Evolutionary conservation across 2,329 filamentous ascomycete genomes (phyloP).

Genomic region (Arthroderma sp.): DNA sequence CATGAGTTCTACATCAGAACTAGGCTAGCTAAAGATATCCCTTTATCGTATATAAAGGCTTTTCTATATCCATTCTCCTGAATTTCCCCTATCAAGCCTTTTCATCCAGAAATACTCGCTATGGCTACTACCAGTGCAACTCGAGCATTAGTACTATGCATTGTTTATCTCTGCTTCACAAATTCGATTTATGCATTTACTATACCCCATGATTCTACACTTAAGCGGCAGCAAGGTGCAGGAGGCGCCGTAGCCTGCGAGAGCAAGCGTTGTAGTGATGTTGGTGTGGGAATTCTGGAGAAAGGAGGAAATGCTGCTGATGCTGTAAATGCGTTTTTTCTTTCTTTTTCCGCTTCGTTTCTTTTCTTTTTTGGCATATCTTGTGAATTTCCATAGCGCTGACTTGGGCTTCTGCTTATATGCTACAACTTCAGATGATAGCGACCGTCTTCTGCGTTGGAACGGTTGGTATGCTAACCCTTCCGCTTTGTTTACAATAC

Average conservation of each 20-base stretch:
- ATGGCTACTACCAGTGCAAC: too few relatives aligned
- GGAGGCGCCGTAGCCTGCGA: conserved; percentile 61
- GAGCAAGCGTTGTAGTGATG: conserved; percentile 52
- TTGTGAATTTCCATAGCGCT: not conserved
- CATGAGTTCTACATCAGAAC: too few relatives aligned
- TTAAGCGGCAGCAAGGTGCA: not conserved
- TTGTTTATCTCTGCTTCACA: too few relatives aligned
- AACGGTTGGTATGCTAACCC: conserved; percentile 43
- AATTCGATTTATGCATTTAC: too few relatives aligned
- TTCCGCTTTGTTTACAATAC: not conserved
- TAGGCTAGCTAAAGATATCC: too few relatives aligned
- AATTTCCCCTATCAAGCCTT: too few relatives aligned
- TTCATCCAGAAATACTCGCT: too few relatives aligned
- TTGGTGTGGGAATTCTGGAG: conserved; percentile 51
- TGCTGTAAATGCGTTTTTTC: conserved; percentile 34
- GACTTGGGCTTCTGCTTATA: not conserved
- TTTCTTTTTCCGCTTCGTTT: not conserved
- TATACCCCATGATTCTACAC: too few relatives aligned
- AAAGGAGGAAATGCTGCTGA: conserved; percentile 60
- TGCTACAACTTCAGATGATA: conserved; percentile 37
- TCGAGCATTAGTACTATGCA: too few relatives aligned
- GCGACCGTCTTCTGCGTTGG: conserved; percentile 63
- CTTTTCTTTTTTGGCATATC: too few relatives aligned
- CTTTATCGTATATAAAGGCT: too few relatives aligned
- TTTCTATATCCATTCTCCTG: too few relatives aligned